These are phyloP conservation scores for Arabidopsis suecica DNA, from an alignment of 345 rosid genomes.

Conservation along the genomic window DNA sequence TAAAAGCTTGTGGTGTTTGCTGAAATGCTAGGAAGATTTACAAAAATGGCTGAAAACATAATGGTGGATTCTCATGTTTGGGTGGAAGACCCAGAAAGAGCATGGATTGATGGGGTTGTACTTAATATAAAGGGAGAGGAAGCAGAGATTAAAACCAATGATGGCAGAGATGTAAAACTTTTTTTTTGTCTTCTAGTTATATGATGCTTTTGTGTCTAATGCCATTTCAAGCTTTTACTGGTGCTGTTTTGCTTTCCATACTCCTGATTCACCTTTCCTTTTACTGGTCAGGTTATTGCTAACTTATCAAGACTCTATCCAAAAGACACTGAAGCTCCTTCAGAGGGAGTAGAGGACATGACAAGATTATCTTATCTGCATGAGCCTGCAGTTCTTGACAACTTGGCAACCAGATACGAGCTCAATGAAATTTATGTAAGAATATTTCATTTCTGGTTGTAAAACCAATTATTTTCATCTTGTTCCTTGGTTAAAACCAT, in stretches of 20 bases:
- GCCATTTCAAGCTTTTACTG: constrained; percentile 4
- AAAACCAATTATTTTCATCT: constrained; percentile 28
- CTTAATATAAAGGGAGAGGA: constrained; percentile 54
- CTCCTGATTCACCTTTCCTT: constrained; percentile 19
- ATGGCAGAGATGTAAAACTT: constrained; percentile 56
- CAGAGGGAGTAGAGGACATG: constrained; percentile 92
- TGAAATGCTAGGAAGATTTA: constrained; percentile 38
- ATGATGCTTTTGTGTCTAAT: background rate
- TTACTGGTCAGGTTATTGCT: constrained; percentile 55
- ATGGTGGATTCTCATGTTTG: constrained; percentile 72
- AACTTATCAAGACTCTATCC: constrained; percentile 62
- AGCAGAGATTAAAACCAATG: constrained; percentile 62
- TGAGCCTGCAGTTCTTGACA: constrained; percentile 86
- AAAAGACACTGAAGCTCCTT: constrained; percentile 67
- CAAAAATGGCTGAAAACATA: constrained; percentile 52
- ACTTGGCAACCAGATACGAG: constrained; percentile 66
- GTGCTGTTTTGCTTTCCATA: constrained; percentile 29
- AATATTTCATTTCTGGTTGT: constrained; percentile 31
- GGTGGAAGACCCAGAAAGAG: constrained; percentile 67
- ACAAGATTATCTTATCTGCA: constrained; percentile 77
- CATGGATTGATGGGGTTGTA: constrained; percentile 81
- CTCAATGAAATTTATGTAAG: constrained; percentile 79
- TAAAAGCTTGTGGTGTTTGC: constrained; percentile 21
- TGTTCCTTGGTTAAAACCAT: constrained; percentile 38
- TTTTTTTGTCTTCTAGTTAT: constrained; percentile 16